Base-by-base conservation (phyloP, 805 yeast genomes). In the Jamesozyma lodderae region DNA sequence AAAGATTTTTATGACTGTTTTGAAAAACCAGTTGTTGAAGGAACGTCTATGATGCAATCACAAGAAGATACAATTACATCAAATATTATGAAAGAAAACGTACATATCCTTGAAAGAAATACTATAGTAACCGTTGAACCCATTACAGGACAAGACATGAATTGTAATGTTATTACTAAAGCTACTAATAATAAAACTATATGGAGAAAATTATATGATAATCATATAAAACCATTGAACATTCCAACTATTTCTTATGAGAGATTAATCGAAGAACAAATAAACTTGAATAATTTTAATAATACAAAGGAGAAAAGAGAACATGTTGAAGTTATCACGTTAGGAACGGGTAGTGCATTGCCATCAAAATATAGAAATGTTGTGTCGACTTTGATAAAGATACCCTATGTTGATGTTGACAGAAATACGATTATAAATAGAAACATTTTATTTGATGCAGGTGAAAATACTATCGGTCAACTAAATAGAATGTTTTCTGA, bases 301-400 rank as follows among this genome's bases (percentile, higher is more conserved):
- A 41, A 31, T 22, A 38, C 64, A 2, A 14, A 55, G 0, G 51
- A 41, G 4, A 61, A 73, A 40, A 64, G 62, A 40, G 75, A 69
- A 27, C 72, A 75, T 44, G 79, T 80, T 1, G 86, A 84, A 51
- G 62, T 80, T 0, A 65, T 83, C 8, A 81, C 95, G 0, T 59
- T 90, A 6, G 98, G 98, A 3, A 92, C 98, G 0, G 97, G 97
- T 0, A 80, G 94, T 24, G 92, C 97, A 0, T 58, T 85, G 23
- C 98, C 98, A 0, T 77, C 95, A 0, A 74, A 76, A 41, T 75
- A 77, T 48, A 69, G 97, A 48, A 92, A 92, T 53, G 98, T 92
- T 2, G 72, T 83, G 13, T 81, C 92, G 0, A 83, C 84, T 15
- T 57, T 87, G 18, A 69, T 92, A 2, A 72, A 95, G 43, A 49